phyloP scores from a whole-genome alignment of 2,329 filamentous ascomycete species.

The Ceratocystis colombiana region DNA sequence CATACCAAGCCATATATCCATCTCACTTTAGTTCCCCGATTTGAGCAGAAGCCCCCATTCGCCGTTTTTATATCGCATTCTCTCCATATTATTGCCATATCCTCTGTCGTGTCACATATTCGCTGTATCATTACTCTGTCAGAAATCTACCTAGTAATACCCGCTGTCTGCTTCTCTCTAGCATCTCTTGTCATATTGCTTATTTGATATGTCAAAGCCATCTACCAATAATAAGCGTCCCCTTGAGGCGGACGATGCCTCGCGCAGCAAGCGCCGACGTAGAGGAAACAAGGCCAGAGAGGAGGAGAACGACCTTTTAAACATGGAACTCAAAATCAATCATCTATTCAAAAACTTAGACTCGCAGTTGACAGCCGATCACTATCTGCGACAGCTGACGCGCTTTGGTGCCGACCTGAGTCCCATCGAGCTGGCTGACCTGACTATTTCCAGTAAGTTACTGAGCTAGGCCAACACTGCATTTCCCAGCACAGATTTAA shows the following conservation, averaged over 20 bases:
- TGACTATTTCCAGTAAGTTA: slow-evolving; percentile 61
- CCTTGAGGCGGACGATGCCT: slow-evolving; percentile 33
- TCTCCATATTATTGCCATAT: neutral
- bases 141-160: neutral
- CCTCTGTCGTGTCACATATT: neutral
- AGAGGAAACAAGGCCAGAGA: slow-evolving; percentile 49
- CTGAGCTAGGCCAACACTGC: neutral
- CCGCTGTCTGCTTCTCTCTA: neutral
- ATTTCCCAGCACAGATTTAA: neutral
- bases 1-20: neutral
- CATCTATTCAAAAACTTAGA: slow-evolving; percentile 74
- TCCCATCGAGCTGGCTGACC: slow-evolving; percentile 71
- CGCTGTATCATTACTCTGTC: neutral
- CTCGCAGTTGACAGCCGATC: slow-evolving; percentile 69
- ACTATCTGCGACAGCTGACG: slow-evolving; percentile 68
- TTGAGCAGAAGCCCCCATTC: no score
- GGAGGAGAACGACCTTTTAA: slow-evolving; percentile 46
- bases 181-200: neutral
- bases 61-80: neutral
- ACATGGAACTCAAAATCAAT: slow-evolving; percentile 67
- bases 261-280: slow-evolving; percentile 35
- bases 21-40: neutral
- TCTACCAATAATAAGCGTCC: slow-evolving; percentile 43
- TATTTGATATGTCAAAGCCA: slow-evolving; percentile 34
- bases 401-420: slow-evolving; percentile 74